Percentiles rank a stretch among this genome's conserved stretches.
These are phyloP conservation scores for Candida tammaniensis DNA, from an alignment of 805 yeast species.

Conservation along the genomic window DNA sequence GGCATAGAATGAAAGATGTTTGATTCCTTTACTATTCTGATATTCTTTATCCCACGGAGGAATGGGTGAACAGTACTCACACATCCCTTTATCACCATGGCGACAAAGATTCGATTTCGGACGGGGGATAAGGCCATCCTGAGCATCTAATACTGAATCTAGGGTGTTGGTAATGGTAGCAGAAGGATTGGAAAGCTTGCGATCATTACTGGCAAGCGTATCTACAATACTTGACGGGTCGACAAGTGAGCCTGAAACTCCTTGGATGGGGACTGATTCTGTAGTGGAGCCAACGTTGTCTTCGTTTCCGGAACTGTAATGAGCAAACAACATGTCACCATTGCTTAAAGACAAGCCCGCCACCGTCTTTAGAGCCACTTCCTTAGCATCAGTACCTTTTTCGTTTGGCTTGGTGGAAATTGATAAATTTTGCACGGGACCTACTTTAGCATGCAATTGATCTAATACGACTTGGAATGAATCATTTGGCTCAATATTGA, in stretches of 20 bases:
- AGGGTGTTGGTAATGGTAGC: conserved; percentile 24
- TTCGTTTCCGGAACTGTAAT: conserved; percentile 21
- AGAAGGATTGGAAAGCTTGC: too few species aligned
- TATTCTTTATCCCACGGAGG: conserved; percentile 92
- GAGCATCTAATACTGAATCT: conserved; percentile 63
- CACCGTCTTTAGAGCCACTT: conserved; percentile 35
- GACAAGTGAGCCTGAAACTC: background rate
- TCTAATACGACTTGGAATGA: conserved; percentile 46
- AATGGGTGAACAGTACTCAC: conserved; percentile 92
- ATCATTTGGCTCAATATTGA: conserved; percentile 45
- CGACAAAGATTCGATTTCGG: conserved; percentile 63
- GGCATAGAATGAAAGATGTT: conserved; percentile 86
- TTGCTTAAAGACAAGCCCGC: conserved; percentile 50
- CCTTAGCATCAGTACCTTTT: conserved; percentile 37
- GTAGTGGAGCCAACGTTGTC: too few species aligned
- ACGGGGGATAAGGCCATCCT: conserved; percentile 73
- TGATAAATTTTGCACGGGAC: conserved; percentile 21
- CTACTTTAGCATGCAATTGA: conserved; percentile 29
- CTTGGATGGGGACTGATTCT: background rate
- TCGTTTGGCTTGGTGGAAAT: conserved; percentile 48
- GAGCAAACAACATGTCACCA: conserved; percentile 55
- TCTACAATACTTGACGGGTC: background rate
- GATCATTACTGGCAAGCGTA: too few species aligned
- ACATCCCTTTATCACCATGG: conserved; percentile 94
- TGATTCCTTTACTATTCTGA: conserved; percentile 70